Conservation (phyloP, 371 early-diverging fungal genomes). For the Batkoa obscura region DNA sequence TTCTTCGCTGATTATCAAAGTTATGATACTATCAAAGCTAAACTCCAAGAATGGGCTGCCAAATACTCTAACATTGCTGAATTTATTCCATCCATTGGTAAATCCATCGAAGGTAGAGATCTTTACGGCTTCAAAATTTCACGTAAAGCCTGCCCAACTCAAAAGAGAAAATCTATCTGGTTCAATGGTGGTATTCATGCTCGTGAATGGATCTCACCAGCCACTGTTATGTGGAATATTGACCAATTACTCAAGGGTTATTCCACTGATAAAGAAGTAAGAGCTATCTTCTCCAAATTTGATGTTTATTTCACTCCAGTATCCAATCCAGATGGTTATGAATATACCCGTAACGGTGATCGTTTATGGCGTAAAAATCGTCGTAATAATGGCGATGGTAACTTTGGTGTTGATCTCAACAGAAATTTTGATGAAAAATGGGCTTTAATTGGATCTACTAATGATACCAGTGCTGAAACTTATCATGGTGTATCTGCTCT, state of each 20-base stretch:
- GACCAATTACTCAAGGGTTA: constrained; percentile 18
- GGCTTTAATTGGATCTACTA: constrained; percentile 26
- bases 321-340: constrained; percentile 36
- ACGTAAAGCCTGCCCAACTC: constrained; percentile 8
- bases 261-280: constrained; percentile 15
- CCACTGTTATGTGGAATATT: constrained; percentile 25
- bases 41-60: constrained; percentile 16
- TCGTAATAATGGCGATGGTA: constrained; percentile 10
- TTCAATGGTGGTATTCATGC: constrained; percentile 32
- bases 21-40: constrained; percentile 18
- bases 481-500: constrained; percentile 28
- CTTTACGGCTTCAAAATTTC: constrained; percentile 27
- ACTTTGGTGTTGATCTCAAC: constrained; percentile 20
- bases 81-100: constrained; percentile 26
- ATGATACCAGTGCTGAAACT: constrained; percentile 21
- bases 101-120: constrained; percentile 23
- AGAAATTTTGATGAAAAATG: constrained; percentile 31
- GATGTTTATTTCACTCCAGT: constrained; percentile 30
- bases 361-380: constrained; percentile 45
- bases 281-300: constrained; percentile 14
- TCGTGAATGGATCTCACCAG: constrained; percentile 32
- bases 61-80: constrained; percentile 16
- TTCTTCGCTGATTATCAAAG: constrained; percentile 24
- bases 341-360: constrained; percentile 21
- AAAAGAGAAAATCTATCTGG: constrained; percentile 22